Conservation (phyloP, 257 asterid genomes). For the Petrea volubilis region DNA sequence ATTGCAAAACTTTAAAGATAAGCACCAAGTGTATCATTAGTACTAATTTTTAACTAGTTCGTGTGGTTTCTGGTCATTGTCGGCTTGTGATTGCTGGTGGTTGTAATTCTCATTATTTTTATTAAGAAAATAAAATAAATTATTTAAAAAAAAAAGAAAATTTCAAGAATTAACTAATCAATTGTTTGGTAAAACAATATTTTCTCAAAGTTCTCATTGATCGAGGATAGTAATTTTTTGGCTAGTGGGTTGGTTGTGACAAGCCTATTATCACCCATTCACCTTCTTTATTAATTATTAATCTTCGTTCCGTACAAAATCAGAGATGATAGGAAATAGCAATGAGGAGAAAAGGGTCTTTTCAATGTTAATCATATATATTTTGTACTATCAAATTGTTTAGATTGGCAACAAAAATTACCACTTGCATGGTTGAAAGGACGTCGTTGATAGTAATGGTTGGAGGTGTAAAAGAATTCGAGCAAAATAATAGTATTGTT, state of each 20-base stretch:
- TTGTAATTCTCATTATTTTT: no score
- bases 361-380: background rate
- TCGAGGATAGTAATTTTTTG: background rate
- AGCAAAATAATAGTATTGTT: no score
- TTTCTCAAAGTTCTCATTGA: slow-evolving; percentile 10
- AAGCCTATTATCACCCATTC: background rate
- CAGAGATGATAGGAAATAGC: background rate
- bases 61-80: no score
- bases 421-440: background rate
- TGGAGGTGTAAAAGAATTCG: no score
- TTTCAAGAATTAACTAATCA: background rate
- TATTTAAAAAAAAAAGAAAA: background rate
- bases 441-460: no score
- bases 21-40: no score
- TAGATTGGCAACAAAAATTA: background rate
- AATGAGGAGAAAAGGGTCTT: no score
- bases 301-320: background rate
- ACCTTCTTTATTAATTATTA: background rate
- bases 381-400: background rate
- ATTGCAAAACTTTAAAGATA: no score
- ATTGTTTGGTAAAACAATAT: background rate
- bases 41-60: no score
- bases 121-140: no score
- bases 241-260: slow-evolving; percentile 1
- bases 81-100: no score